Evolutionary conservation across 2,329 filamentous ascomycete genomes (phyloP), one percentile per base, ranked within the genome.

Genomic region (Annulohypoxylon truncatum): DNA sequence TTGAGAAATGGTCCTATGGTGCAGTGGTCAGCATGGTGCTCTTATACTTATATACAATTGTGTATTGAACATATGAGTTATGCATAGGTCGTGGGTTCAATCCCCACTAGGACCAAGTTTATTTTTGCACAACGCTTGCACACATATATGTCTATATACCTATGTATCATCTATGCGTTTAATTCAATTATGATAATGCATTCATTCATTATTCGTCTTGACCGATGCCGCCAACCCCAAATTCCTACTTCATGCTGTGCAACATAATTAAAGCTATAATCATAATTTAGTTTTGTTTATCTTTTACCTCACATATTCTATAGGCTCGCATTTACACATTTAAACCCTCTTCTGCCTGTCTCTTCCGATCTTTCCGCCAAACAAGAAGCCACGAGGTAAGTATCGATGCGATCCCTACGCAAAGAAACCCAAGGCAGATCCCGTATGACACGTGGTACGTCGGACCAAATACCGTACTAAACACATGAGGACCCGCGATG

Each of bases 401-500:
- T 31, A 73, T 68, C 1, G 69, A 66, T 9, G 54, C 38, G n/a
- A 75, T 73, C 3, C 68, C 72, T 2, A 71, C 54, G 1, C 69
- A 53, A 24, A 74, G 28, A 48, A 74, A 73, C 8, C 63, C 51
- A 9, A 75, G 68, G 38, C 73, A 81, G 22, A 80, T 79, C 0
- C 77, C 70, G 56, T 80, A 80, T 2, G 74, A 76, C 1, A 75
- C 73, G n/a, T 74, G 76, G 65, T 81, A 81, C 0, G 70, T 75
- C 1, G 79, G 80, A 1, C 79, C 79, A 73, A 80, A 81, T 3
- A 77, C 72, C 2, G 79, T 77, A 62, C 74, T 79, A 64, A 80
- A 82, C 4, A 82, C 73, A 63, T 79, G 77, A 28, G 80, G 80
- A 0, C 79, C 79, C 29, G 74, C 78, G 46, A 82, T 80, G 1